Evolutionary conservation across 2,329 filamentous ascomycete species (phyloP).

Genomic region (Hymenoscyphus linearis): DNA sequence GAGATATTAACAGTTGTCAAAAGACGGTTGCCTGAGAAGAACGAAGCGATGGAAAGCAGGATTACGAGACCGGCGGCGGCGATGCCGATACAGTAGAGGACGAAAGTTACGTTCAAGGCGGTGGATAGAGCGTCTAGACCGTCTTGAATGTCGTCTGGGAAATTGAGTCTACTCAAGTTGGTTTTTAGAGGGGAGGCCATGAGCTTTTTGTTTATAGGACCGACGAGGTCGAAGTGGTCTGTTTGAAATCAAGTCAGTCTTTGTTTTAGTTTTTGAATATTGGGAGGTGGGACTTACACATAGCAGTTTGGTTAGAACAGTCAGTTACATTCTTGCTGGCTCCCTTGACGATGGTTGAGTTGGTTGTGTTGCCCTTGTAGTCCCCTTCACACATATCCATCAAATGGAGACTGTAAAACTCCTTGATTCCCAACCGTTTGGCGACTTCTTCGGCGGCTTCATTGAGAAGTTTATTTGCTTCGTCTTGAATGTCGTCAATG

Average conservation of each 20-base stretch:
- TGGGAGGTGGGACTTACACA: constrained; percentile 37
- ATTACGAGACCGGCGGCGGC: constrained; percentile 46
- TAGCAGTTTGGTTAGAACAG: constrained; percentile 48
- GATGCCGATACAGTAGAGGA: constrained; percentile 55
- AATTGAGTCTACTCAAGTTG: constrained; percentile 47
- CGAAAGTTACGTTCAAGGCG: constrained; percentile 47
- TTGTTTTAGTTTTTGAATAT: not conserved
- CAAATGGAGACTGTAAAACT: constrained; percentile 58
- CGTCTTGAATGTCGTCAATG: not conserved
- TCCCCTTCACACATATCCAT: constrained; percentile 53
- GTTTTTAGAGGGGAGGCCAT: constrained; percentile 36
- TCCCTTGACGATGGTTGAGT: constrained; percentile 21
- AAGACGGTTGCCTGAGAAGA: constrained; percentile 41
- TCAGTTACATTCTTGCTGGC: constrained; percentile 46
- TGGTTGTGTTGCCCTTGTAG: constrained; percentile 32
- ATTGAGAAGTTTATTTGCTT: constrained; percentile 33
- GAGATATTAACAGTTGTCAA: constrained; percentile 45
- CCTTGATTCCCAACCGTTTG: constrained; percentile 46
- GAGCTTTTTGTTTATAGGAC: constrained; percentile 44
- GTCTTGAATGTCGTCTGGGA: constrained; percentile 50
- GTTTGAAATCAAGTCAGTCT: not conserved
- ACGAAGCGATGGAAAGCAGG: constrained; percentile 38
- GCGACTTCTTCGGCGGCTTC: constrained; percentile 37
- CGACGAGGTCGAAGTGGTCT: constrained; percentile 48
- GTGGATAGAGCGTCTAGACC: constrained; percentile 46